Evolutionary conservation across 2,329 filamentous ascomycete species (phyloP), one percentile per base, ranked within the genome.

Genomic region (Neoascochyta sp.): DNA sequence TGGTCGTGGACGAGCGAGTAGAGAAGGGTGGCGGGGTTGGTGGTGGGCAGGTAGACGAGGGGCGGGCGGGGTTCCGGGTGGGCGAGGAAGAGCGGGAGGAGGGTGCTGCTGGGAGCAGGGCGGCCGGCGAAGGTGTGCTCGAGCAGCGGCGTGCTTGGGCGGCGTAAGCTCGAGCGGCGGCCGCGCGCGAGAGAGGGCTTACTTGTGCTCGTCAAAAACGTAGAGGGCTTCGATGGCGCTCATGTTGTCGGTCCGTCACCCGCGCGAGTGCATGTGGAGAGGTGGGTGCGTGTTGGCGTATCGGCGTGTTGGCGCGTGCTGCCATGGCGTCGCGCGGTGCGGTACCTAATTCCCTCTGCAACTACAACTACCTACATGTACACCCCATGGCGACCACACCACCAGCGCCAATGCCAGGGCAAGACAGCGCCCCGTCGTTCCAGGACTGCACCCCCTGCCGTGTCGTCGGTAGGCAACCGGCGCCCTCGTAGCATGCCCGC

Each of bases 121-220:
- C 87, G 81, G 39, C 80, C 84, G 39, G 83, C 80, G 71, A 94
- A 98, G 59, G 80, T 81, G 65, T 96, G 90, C 47, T 90, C 86
- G 56, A 98, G 78, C 51, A 96, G 78, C 46, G 84, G 79, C 54
- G 78, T 83, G 66, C 89, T 95, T 14, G n/a, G 20, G 41, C 52
- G 9, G n/a, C n/a, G 40, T 50, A 23, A 50, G 50, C 23, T 25
- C 16, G 7, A 17, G 13, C 6, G 10, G 2, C 3, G 13, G 16
- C 11, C 9, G 14, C 17, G 24, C 4, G 15, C 21, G 12, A 17
- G 4, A n/a, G 10, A n/a, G 26, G 26, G 32, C 49, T 75, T 70
- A 94, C 89, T 89, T 87, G 68, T 89, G 80, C 71, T 95, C 89
- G 76, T 96, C 89, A 66, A 85, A 95, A 62, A 98, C 88, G 71